A percentile compares a stretch with the other conserved stretches of the same genome.
Conservation (phyloP, 176 grass and related monocot species). For the Eleusine coracana region DNA sequence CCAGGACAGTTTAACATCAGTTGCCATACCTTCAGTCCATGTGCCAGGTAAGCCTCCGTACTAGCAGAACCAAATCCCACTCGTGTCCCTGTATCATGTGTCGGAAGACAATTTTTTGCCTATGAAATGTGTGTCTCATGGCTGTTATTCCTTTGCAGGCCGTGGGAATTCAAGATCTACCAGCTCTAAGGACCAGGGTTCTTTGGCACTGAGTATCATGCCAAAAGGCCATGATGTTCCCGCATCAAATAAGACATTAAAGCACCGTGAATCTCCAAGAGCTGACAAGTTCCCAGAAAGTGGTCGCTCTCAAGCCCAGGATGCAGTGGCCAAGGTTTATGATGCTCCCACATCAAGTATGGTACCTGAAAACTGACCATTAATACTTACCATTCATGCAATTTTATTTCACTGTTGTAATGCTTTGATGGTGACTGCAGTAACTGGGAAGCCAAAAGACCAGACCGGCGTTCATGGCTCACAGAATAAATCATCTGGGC, state of each 20-base stretch:
- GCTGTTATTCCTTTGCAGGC: constrained; percentile 16
- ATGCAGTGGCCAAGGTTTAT: not conserved
- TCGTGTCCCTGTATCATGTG: no score
- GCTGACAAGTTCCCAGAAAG: constrained; percentile 7
- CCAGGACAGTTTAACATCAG: not conserved
- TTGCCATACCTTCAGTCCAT: not conserved
- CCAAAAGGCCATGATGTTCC: constrained; percentile 31
- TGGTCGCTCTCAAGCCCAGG: not conserved
- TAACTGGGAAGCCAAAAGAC: not conserved
- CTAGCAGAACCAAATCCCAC: not conserved
- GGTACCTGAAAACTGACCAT: constrained; percentile 19
- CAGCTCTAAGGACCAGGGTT: not conserved
- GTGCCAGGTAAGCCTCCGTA: constrained; percentile 28
- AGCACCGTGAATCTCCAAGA: not conserved
- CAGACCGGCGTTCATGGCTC: not conserved
- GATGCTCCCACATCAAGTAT: constrained; percentile 29
- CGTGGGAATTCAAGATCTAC: constrained; percentile 15
- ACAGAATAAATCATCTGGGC: not conserved
- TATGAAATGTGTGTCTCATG: not conserved
- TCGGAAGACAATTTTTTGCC: not conserved
- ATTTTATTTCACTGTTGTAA: not conserved
- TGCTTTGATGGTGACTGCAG: constrained; percentile 24
- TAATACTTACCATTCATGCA: not conserved
- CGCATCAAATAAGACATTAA: constrained; percentile 27
- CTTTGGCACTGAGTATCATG: constrained; percentile 21